Base-by-base conservation (phyloP, 805 yeast species). In the Candida xyloterini region DNA sequence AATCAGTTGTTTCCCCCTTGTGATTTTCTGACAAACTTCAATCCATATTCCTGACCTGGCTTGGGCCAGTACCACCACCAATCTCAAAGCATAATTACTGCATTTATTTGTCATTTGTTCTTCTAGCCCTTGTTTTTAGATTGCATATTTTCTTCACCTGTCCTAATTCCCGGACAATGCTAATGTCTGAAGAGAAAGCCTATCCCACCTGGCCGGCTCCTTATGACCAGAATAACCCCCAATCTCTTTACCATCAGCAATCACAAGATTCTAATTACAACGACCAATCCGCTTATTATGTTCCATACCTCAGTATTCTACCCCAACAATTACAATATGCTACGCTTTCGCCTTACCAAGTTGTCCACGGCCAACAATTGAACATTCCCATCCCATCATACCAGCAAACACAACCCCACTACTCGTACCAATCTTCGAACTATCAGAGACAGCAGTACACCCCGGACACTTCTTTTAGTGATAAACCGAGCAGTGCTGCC, bases 151-250 rank as follows among this genome's bases (percentile, higher is more conserved):
- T 23, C n/a, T 7, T 11, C 25, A 4, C 4, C 9, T 23, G 25
- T 4, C n/a, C 20, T 18, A 18, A 18, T 14, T 15, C 29, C 11
- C 15, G 27, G 15, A 44, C 40, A 73, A 47, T 47, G 50, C 43
- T 43, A 30, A 43, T 42, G 43, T 35, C 50, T 41, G 50, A 47
- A 26, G 47, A 43, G 20, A 40, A 39, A 24, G n/a, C 43, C 30
- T 35, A 31, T 20, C 46, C 44, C 18, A 39, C 42, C 34, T 47
- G 50, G 50, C 44, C 40, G 9, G 27, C 32, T 30, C 46, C 43
- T 25, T 36, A 40, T 25, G 50, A 47, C 15, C 47, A 43, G 21
- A 39, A 38, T 13, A 27, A 27, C 20, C 28, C 16, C 1, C 13
- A 34, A 11, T 13, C 41, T 5, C 43, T 30, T 32, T 40, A 39